phyloP scores from a whole-genome alignment of 352 stramenopile genomes.

The Pythium phragmitis region DNA sequence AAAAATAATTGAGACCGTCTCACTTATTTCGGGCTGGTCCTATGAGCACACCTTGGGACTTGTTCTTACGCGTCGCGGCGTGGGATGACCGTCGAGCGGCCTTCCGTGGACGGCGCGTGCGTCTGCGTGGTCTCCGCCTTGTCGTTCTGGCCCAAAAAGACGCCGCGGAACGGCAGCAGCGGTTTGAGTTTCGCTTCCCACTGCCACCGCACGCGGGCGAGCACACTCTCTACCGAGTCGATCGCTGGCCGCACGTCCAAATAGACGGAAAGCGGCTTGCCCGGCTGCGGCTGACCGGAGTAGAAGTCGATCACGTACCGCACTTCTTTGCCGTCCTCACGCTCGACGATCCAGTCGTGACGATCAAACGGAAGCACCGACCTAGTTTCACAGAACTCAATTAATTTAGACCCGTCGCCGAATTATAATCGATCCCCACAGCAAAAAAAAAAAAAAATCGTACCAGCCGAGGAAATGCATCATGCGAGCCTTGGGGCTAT shows the following conservation, averaged over 20 bases:
- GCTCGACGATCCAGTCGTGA: constrained; percentile 98
- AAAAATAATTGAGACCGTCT: background rate
- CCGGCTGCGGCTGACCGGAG: constrained; percentile 86
- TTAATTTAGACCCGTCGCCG: background rate
- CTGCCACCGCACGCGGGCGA: constrained; percentile 81
- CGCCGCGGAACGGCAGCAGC: constrained; percentile 68
- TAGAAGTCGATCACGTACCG: constrained; percentile 99
- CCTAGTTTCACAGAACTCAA: constrained; percentile 22
- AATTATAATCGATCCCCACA: constrained; percentile 19
- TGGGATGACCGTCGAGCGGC: constrained; percentile 34
- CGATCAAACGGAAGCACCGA: constrained; percentile 96
- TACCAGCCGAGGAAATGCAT: constrained; percentile 82
- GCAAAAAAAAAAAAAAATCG: constrained; percentile 26
- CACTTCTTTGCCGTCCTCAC: constrained; percentile 85
- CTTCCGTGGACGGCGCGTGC: constrained; percentile 18
- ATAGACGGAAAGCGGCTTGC: constrained; percentile 89
- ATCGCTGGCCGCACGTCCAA: constrained; percentile 96
- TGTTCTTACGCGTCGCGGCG: constrained; percentile 13
- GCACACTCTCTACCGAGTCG: constrained; percentile 83
- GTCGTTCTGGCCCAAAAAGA: constrained; percentile 33
- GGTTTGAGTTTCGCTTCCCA: constrained; percentile 75
- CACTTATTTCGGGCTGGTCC: background rate
- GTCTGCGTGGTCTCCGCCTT: background rate
- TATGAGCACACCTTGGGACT: background rate
- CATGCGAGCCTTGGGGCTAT: constrained; percentile 93